Conservation (phyloP, 805 yeast species). For the Schizosaccharomyces japonicus region DNA sequence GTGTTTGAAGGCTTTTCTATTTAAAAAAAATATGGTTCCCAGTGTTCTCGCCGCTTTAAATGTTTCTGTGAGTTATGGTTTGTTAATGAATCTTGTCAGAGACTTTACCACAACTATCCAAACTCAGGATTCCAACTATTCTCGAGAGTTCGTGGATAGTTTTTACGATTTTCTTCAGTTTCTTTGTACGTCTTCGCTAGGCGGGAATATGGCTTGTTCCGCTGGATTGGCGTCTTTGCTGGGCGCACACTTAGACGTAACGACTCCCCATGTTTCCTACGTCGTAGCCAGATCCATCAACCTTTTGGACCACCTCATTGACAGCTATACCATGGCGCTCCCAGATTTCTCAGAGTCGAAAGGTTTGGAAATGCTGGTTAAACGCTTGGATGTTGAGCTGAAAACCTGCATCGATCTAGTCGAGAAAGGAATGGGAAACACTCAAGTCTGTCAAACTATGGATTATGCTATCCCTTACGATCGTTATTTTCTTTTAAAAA, state of each 20-base stretch:
- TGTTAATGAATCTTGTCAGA: slow-evolving; percentile 47
- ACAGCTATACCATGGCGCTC: slow-evolving; percentile 22
- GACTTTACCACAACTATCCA: slow-evolving; percentile 30
- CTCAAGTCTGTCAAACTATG: slow-evolving; percentile 6
- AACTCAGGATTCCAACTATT: slow-evolving; percentile 17
- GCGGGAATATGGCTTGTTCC: slow-evolving; percentile 9
- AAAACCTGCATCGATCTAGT: slow-evolving; percentile 26
- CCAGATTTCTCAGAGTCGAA: slow-evolving; percentile 38
- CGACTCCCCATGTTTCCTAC: slow-evolving; percentile 26
- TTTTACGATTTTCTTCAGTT: slow-evolving; percentile 29
- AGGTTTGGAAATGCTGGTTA: slow-evolving; percentile 43
- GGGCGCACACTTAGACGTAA: slow-evolving; percentile 32
- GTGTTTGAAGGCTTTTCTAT: slow-evolving; percentile 45
- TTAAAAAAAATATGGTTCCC: slow-evolving; percentile 43
- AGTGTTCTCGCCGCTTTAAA: slow-evolving; percentile 58
- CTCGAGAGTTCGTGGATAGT: slow-evolving; percentile 26
- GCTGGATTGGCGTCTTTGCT: slow-evolving; percentile 57
- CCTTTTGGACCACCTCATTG: slow-evolving; percentile 23
- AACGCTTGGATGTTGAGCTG: slow-evolving; percentile 39
- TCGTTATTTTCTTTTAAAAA: slow-evolving; percentile 24
- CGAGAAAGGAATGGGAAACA: background rate
- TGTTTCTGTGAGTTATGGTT: slow-evolving; percentile 72
- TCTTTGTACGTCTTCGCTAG: background rate
- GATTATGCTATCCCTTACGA: slow-evolving; percentile 14
- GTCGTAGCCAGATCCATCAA: slow-evolving; percentile 42